Percentiles rank a stretch among this genome's conserved stretches.
phyloP scores from a whole-genome alignment of 2,329 filamentous ascomycete species.

The Xylaria arbuscula region DNA sequence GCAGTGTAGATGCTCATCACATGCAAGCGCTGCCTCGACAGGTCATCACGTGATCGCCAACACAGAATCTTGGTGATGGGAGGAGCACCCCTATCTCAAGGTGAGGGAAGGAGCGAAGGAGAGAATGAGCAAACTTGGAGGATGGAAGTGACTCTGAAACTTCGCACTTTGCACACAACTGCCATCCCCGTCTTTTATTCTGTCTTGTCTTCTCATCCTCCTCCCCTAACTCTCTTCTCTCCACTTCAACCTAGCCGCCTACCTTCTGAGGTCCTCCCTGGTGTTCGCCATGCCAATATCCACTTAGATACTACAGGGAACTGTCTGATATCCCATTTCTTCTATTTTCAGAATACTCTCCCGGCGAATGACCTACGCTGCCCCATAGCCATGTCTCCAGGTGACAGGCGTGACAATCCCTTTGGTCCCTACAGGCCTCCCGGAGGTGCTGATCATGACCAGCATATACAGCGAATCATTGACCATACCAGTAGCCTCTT shows the following conservation, averaged over 20 bases:
- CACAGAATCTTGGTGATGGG: neutral
- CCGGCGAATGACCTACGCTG: neutral
- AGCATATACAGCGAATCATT: constrained; percentile 48
- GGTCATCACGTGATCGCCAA: constrained; percentile 26
- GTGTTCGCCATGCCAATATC: neutral
- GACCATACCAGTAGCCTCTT: constrained; percentile 45
- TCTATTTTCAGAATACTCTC: neutral
- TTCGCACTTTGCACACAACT: neutral
- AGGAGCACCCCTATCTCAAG: constrained; percentile 13
- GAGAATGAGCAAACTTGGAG: constrained; percentile 14
- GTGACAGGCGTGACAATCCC: constrained; percentile 31
- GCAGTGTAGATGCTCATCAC: neutral
- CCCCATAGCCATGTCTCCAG: constrained; percentile 41
- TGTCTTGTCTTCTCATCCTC: neutral
- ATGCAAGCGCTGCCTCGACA: neutral
- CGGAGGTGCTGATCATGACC: constrained; percentile 39
- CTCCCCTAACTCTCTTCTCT: neutral
- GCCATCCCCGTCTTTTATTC: neutral
- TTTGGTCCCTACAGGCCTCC: constrained; percentile 43
- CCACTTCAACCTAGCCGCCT: neutral
- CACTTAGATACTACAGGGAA: neutral
- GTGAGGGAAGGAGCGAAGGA: constrained; percentile 4
- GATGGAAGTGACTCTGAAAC: neutral
- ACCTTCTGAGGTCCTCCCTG: neutral
- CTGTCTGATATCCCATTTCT: neutral